Evolutionary conservation across 441 rosid species (phyloP), one percentile per base, ranked within the genome.

Genomic region (Croton laevigatus): DNA sequence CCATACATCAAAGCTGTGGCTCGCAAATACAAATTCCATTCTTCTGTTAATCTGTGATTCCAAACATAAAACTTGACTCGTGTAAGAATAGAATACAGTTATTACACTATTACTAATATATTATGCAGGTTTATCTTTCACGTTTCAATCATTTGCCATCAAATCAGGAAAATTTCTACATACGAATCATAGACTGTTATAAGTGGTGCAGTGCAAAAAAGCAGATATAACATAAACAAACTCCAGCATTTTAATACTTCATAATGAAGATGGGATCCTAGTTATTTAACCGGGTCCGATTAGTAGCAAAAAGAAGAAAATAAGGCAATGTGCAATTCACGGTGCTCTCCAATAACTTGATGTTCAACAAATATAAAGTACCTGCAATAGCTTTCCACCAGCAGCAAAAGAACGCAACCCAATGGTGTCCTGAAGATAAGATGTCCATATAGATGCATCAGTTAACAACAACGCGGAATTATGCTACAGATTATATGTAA

Each of bases 1-100:
- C 99, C 99, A 95, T 48, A 93, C 95, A 81, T 95, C 98, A 82
- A 93, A 95, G 82, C 96, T 91, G 73, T 95, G 95, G 80, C 99
- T 89, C 12, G 97, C 96, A 80, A 95, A 93, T 66, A 93, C 98
- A 76, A 91, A 95, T 81, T 93, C 97, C 93, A 83, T 89, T 73
- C 87, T 88, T 82, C 98, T 86, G 79, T 93, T 95, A 62, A 93
- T 91, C 99, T 93, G 89, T 81, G 80, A 55, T 48, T 38, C 69
- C 59, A 66, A 76, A 66, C 49, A 74, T 9, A 65, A 34, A 69
- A 36, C 55, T 36, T 32, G 55, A 69, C 62, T 63, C 63, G 77
- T 74, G 69, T n/a, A 51, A 59, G 34, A n/a, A 17, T 58, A 14
- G 22, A 51, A 45, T 38, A 36, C 5, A 52, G 38, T 23, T 20